Evolutionary conservation across 2,329 filamentous ascomycete species (phyloP), one percentile per base, ranked within the genome.

Genomic region (Fusarium sp.): DNA sequence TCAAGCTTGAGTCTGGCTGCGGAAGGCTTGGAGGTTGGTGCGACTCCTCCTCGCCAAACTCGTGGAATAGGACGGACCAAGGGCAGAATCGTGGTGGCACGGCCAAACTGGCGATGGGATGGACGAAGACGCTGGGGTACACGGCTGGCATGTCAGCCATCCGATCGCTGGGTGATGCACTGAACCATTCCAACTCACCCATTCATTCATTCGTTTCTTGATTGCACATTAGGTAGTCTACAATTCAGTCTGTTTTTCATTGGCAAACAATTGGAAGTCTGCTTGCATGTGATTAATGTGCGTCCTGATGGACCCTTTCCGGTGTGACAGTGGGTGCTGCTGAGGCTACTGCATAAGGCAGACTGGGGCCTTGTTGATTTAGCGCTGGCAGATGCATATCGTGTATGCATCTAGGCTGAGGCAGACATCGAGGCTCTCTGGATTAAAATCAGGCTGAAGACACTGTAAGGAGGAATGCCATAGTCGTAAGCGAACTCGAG

Each of bases 181-280:
- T 46, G 31, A 33, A 57, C 18, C 58, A 61, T 62, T 55, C 50
- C 58, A 44, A 61, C 53, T 40, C 51, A 61, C 42, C 59, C 63
- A 62, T 61, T 44, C 65, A 60, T 59, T 70, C 62, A 57, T 56
- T 69, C 69, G 46, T 73, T 67, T 64, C 62, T 67, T 68, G 61
- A 59, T 70, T 61, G 55, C 68, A 60, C 61, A 51, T 71, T 70
- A 71, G 67, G 68, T 74, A 74, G 73, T 73, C 64, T 68, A 62
- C 58, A 74, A 74, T 69, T 62, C 54, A 69, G 61, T 72, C 51
- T 73, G 64, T 71, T 69, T 65, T 62, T 66, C 61, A 63, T 60
- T 62, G 25, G 46, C 46, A 44, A 44, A 23, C 18, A 18, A 27
- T 27, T 27, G 25, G 25, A 44, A 23, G 18, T 14, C 11, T 44